phyloP scores from a whole-genome alignment of 257 asterid genomes.

The Fraxinus anomala region DNA sequence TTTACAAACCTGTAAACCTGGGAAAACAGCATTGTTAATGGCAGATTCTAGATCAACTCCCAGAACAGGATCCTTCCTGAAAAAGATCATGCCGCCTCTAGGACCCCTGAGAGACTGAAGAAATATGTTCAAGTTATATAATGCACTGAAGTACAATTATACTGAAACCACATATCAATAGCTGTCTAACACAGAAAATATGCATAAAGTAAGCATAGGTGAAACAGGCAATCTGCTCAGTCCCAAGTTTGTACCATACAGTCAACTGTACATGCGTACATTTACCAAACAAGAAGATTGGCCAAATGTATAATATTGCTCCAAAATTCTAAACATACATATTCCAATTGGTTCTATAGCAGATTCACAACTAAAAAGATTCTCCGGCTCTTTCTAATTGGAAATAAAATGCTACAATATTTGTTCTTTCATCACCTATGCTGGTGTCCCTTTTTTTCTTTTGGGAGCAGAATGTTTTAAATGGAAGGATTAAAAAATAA shows the following conservation, averaged over 20 bases:
- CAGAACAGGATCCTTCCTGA: conserved; percentile 82
- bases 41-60: conserved; percentile 86
- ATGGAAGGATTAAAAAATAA: too few relatives aligned
- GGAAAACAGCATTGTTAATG: conserved; percentile 86
- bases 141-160: background rate
- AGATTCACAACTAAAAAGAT: background rate
- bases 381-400: background rate
- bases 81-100: conserved; percentile 97
- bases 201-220: background rate
- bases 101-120: conserved; percentile 94
- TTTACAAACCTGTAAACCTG: conserved; percentile 80
- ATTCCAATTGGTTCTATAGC: background rate
- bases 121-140: conserved; percentile 26
- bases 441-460: background rate
- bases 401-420: background rate
- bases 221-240: background rate
- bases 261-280: background rate
- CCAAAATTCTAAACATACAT: background rate
- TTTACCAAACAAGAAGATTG: background rate
- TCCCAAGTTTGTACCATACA: conserved; percentile 1
- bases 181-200: background rate
- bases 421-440: background rate
- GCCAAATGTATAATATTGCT: background rate
- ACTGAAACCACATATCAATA: background rate
- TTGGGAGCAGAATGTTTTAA: too few relatives aligned